A percentile compares a stretch with the other conserved stretches of the same genome.
Evolutionary conservation across 495 filamentous ascomycete genomes (phyloP).

Genomic region (Cercophora newfieldiana): DNA sequence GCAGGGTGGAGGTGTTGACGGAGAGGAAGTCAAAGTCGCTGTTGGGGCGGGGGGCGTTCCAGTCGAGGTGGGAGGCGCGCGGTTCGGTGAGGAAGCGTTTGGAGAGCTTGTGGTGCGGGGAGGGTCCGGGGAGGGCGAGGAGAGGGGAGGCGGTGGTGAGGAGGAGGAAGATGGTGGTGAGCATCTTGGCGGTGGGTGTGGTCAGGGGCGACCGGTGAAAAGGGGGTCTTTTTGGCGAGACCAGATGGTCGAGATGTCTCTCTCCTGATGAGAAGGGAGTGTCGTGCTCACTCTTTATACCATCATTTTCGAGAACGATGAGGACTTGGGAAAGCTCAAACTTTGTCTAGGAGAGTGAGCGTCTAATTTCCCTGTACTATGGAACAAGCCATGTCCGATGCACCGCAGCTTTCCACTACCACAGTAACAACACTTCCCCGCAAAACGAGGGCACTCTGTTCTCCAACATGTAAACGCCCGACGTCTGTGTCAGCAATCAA

Average conservation of each 20-base stretch:
- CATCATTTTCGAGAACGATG: no score
- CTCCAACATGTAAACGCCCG: not conserved
- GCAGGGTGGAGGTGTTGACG: constrained; percentile 15
- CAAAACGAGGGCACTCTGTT: not conserved
- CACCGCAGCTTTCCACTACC: constrained; percentile 2
- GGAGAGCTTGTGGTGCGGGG: not conserved
- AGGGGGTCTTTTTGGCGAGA: no score
- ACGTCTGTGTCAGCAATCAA: not conserved
- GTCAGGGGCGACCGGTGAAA: not conserved
- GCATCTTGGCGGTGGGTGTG: no score
- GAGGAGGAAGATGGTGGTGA: not conserved
- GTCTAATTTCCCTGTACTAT: constrained; percentile 3
- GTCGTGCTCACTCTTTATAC: no score
- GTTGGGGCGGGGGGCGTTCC: constrained; percentile 26
- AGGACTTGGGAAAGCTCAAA: not conserved
- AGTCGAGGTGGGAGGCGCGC: constrained; percentile 16
- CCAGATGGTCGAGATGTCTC: no score
- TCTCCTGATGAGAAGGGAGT: not conserved
- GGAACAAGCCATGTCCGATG: constrained; percentile 9
- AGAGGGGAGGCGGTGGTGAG: not conserved
- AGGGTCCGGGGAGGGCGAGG: not conserved
- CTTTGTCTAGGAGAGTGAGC: not conserved
- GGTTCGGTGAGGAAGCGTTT: constrained; percentile 16
- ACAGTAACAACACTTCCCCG: not conserved
- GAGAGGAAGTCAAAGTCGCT: constrained; percentile 17